A percentile compares a stretch with the other conserved stretches of the same genome.
Conservation (phyloP, 2,329 filamentous ascomycete genomes). For the Nemania sp. region DNA sequence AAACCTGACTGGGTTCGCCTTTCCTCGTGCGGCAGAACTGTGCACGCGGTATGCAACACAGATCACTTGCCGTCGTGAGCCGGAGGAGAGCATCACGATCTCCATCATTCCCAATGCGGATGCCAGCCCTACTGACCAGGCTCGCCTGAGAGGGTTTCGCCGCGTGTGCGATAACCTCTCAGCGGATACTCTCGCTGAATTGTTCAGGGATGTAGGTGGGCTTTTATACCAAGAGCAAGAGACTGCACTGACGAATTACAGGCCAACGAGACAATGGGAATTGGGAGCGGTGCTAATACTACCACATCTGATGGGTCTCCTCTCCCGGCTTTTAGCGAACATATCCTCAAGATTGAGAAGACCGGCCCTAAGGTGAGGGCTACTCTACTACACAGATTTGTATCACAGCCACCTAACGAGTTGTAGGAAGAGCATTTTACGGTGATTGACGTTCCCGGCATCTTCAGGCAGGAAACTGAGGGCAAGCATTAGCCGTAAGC, state of each 20-base stretch:
- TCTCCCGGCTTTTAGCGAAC: constrained; percentile 58
- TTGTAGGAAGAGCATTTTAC: constrained; percentile 60
- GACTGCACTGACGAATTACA: constrained; percentile 36
- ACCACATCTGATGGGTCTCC: constrained; percentile 14
- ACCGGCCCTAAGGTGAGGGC: constrained; percentile 56
- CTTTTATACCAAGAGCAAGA: background rate
- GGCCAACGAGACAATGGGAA: constrained; percentile 60
- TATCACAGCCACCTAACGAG: constrained; percentile 4
- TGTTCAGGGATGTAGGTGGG: constrained; percentile 56
- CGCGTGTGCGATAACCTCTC: constrained; percentile 45
- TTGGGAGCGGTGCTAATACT: constrained; percentile 47
- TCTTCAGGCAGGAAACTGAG: constrained; percentile 58
- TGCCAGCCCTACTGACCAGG: constrained; percentile 39
- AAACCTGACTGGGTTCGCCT: constrained; percentile 64
- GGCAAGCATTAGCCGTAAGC: constrained; percentile 43
- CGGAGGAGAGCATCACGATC: constrained; percentile 52
- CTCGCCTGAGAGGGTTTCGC: constrained; percentile 48
- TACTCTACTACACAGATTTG: background rate
- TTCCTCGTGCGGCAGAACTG: constrained; percentile 58
- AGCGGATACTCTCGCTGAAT: constrained; percentile 49
- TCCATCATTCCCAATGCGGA: constrained; percentile 56
- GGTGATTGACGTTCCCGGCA: constrained; percentile 66
- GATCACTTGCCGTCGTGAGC: constrained; percentile 58
- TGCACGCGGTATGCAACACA: constrained; percentile 64
- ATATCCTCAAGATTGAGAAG: constrained; percentile 60